Evolutionary conservation across 202 grass and related monocot species (phyloP).

Genomic region (Zizania palustris): DNA sequence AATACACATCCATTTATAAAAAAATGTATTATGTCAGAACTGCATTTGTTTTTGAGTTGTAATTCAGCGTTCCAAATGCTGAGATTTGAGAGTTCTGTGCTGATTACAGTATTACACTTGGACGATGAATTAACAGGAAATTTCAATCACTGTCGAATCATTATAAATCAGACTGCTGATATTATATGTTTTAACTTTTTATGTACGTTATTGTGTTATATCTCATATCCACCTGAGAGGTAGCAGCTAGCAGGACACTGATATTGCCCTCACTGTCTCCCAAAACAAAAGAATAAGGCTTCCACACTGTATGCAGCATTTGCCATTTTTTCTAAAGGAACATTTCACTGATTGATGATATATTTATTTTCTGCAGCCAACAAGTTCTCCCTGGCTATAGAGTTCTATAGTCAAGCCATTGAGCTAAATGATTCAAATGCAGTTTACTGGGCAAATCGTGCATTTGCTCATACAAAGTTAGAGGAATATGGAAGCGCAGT

Average conservation of each 20-base stretch:
- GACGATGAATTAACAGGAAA: neutral
- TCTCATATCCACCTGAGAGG: neutral
- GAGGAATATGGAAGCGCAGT: constrained; percentile 97
- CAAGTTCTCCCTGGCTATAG: constrained; percentile 92
- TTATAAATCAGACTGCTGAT: neutral
- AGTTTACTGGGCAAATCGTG: constrained; percentile 94
- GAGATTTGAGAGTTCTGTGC: neutral
- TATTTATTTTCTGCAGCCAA: constrained; percentile 54
- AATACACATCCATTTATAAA: too few relatives aligned
- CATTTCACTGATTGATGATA: neutral
- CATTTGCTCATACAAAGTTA: constrained; percentile 88
- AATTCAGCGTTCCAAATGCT: neutral
- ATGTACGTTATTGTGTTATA: neutral
- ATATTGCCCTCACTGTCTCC: constrained; percentile 6
- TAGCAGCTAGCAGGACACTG: neutral
- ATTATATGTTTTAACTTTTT: neutral
- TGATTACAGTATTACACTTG: constrained; percentile 17
- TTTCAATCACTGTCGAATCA: neutral
- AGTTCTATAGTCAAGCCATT: constrained; percentile 84
- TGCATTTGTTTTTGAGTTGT: constrained; percentile 10
- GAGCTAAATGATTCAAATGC: constrained; percentile 74
- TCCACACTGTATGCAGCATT: neutral
- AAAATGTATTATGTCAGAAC: neutral
- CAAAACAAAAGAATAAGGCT: neutral
- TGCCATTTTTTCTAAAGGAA: neutral